Conservation (phyloP, 441 rosid genomes). For the Brassica hybrid region DNA sequence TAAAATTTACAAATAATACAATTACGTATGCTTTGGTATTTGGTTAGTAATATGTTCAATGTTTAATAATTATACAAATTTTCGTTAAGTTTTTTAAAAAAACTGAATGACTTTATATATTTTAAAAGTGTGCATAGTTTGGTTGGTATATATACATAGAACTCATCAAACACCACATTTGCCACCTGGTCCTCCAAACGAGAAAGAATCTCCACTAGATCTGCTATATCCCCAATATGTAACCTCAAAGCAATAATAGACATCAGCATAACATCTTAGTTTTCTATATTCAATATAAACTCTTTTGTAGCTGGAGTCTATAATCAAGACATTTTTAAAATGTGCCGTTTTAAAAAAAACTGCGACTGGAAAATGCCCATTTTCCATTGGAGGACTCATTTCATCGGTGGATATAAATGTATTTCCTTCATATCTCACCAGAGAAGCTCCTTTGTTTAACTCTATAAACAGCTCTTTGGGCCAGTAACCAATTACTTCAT, state of each 20-base stretch:
- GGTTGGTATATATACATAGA: neutral
- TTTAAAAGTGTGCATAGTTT: neutral
- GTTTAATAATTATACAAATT: neutral
- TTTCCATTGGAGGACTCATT: constrained; percentile 35
- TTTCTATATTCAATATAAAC: neutral
- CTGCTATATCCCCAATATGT: neutral
- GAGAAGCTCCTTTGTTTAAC: constrained; percentile 14
- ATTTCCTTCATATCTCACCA: constrained; percentile 33
- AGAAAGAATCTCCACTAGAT: neutral
- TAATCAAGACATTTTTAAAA: neutral
- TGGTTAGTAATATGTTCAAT: neutral
- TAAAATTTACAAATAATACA: neutral
- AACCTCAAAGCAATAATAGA: neutral
- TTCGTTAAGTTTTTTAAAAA: too few relatives aligned
- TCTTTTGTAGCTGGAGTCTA: neutral
- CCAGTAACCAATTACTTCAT: constrained; percentile 33
- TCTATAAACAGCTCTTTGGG: constrained; percentile 24
- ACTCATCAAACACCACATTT: neutral
- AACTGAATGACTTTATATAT: neutral
- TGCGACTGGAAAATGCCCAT: constrained; percentile 13
- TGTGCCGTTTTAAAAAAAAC: neutral
- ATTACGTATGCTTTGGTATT: neutral
- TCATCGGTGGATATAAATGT: neutral
- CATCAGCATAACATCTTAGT: neutral
- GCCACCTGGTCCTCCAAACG: constrained; percentile 35